A percentile compares a stretch with the other conserved stretches of the same genome.
phyloP scores from a whole-genome alignment of 2,329 filamentous ascomycete genomes.

The Apiospora aurea region DNA sequence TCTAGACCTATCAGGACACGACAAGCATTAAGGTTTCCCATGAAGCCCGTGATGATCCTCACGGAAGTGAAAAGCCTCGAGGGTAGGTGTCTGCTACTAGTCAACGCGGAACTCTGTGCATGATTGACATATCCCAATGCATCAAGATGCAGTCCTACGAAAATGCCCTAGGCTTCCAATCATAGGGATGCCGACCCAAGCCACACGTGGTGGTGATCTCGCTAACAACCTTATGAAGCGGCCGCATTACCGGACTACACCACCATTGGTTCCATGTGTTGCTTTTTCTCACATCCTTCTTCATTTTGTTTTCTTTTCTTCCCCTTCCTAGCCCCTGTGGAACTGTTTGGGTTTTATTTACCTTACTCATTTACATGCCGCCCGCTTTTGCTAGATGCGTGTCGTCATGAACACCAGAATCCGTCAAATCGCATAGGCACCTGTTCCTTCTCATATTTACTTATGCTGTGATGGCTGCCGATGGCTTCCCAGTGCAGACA shows the following conservation, averaged over 20 bases:
- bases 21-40: slow-evolving; percentile 8
- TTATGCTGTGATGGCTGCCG: slow-evolving; percentile 5
- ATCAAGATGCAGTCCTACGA: slow-evolving; percentile 17
- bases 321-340: background rate
- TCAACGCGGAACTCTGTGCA: slow-evolving; percentile 8
- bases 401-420: slow-evolving; percentile 11
- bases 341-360: background rate
- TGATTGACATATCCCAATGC: slow-evolving; percentile 13
- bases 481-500: background rate
- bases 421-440: background rate
- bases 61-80: slow-evolving; percentile 10
- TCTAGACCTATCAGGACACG: background rate
- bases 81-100: slow-evolving; percentile 2
- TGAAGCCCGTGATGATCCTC: slow-evolving; percentile 13
- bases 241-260: slow-evolving; percentile 10
- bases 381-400: background rate
- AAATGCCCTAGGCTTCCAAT: background rate
- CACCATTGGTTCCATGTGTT: slow-evolving; percentile 7
- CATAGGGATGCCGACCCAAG: background rate
- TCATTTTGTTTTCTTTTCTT: background rate
- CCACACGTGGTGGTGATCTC: background rate
- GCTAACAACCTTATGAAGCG: background rate
- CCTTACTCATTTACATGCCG: background rate
- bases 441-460: background rate
- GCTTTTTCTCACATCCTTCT: slow-evolving; percentile 7